These are phyloP conservation scores for Eucalyptus marginata DNA, from an alignment of 345 rosid species.

Conservation along the genomic window DNA sequence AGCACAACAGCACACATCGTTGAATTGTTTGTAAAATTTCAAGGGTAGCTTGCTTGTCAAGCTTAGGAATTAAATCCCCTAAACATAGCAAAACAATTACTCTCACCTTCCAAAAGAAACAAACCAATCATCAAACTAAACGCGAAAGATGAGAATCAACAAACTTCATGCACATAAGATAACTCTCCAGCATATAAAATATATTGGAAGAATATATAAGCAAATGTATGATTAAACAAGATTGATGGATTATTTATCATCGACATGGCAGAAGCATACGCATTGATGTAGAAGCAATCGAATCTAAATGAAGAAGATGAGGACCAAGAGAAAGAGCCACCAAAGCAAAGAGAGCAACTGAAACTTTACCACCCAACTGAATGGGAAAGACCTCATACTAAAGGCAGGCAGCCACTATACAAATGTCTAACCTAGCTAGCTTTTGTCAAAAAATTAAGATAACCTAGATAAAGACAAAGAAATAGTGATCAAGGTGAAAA, in stretches of 20 bases:
- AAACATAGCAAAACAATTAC: constrained; percentile 88
- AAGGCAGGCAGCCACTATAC: background rate
- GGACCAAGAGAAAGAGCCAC: background rate
- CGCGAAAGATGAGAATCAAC: background rate
- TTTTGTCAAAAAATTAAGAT: background rate
- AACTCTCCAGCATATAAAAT: too few species aligned
- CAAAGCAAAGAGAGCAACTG: background rate
- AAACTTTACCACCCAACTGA: background rate
- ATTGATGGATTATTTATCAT: too few species aligned
- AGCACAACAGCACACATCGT: constrained; percentile 31
- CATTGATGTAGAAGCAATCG: background rate
- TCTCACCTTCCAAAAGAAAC: constrained; percentile 51
- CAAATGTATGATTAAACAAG: too few species aligned
- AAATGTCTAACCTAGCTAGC: background rate
- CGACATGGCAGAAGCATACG: too few species aligned
- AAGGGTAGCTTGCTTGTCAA: constrained; percentile 63
- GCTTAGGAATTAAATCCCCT: constrained; percentile 46
- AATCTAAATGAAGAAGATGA: background rate
- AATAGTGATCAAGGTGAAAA: background rate
- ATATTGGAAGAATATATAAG: too few species aligned
- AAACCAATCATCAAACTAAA: background rate
- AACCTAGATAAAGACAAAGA: background rate
- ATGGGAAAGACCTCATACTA: background rate
- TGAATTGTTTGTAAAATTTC: constrained; percentile 80
- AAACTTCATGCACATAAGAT: too few species aligned